Conservation (phyloP, 2,329 filamentous ascomycete species). For the Hypoxylon sp. region DNA sequence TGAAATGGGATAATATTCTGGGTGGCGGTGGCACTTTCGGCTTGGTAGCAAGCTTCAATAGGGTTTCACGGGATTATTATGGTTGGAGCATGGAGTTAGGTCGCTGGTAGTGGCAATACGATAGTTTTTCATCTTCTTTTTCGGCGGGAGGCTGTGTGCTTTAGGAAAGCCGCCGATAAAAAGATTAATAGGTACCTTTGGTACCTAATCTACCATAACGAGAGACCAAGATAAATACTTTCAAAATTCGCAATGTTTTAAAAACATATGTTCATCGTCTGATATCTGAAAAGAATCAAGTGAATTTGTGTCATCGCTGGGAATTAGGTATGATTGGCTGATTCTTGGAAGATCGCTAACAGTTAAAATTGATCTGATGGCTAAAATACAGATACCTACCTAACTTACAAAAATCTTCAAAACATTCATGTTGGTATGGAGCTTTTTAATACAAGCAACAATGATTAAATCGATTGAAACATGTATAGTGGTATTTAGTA, state of each 20-base stretch:
- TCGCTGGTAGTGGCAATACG: constrained; percentile 14
- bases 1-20: neutral
- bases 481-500: neutral
- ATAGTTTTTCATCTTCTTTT: constrained; percentile 11
- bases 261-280: constrained; percentile 1
- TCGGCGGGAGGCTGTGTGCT: neutral
- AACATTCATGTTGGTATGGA: neutral
- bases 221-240: neutral
- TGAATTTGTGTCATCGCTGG: neutral
- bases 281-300: neutral
- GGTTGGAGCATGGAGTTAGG: constrained; percentile 30
- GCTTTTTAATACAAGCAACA: neutral
- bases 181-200: neutral
- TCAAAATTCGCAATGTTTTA: neutral
- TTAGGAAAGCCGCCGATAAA: neutral
- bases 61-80: constrained; percentile 12
- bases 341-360: neutral
- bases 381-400: neutral
- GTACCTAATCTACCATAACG: neutral
- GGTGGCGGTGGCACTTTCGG: neutral
- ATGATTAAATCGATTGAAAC: neutral
- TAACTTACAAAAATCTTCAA: neutral
- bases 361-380: neutral
- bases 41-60: constrained; percentile 2
- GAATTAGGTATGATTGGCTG: neutral